Evolutionary conservation across 345 rosid species (phyloP).

Genomic region (Gossypium stocksii): DNA sequence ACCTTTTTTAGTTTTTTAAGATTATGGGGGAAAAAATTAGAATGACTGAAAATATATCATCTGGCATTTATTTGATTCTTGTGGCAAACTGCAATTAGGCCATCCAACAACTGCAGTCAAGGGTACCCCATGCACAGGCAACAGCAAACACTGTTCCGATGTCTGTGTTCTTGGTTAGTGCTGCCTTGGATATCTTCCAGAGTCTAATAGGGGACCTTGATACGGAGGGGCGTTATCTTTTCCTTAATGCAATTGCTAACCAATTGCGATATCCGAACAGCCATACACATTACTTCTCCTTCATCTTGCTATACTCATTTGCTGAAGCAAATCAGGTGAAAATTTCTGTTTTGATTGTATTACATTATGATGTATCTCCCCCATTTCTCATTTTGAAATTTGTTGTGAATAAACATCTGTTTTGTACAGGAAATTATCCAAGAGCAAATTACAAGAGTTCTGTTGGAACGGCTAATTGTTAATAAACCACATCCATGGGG

Average conservation of each 20-base stretch:
- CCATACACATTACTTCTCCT: conserved; percentile 95
- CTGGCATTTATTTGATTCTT: neutral
- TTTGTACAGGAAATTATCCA: conserved; percentile 74
- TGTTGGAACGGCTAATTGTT: conserved; percentile 91
- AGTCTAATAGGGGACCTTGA: conserved; percentile 72
- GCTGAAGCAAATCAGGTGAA: conserved; percentile 80
- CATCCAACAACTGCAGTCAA: conserved; percentile 71
- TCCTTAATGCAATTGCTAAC: conserved; percentile 87
- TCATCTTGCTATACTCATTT: conserved; percentile 73
- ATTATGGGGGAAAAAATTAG: neutral
- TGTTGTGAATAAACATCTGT: neutral
- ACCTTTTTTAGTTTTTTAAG: too few species aligned
- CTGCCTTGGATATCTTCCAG: conserved; percentile 87
- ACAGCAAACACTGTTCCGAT: conserved; percentile 39
- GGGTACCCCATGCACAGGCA: conserved; percentile 63
- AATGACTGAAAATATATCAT: neutral
- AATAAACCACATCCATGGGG: conserved; percentile 99
- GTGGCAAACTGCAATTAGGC: conserved; percentile 36
- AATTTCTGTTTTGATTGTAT: neutral
- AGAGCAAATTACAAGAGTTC: conserved; percentile 96
- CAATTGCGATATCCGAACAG: conserved; percentile 98
- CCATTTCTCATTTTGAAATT: neutral
- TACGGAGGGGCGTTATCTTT: conserved; percentile 91
- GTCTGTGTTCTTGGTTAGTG: conserved; percentile 47
- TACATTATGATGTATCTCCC: neutral